Percentiles rank a stretch among this genome's conserved stretches.
phyloP scores from a whole-genome alignment of 2,329 filamentous ascomycete genomes.

The Cordyceps tenuipes region DNA sequence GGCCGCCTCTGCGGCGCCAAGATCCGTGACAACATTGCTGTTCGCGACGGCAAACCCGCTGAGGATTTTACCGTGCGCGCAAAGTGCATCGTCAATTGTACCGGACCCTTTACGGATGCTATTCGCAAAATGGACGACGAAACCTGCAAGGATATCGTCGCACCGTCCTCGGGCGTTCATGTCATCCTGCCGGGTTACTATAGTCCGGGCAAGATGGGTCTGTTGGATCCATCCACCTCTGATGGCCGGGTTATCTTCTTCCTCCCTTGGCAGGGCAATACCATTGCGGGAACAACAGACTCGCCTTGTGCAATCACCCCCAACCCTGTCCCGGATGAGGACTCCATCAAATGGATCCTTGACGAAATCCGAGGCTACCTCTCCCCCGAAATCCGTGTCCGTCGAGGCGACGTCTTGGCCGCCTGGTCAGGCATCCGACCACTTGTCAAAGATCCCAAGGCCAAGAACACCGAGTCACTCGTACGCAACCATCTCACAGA shows the following conservation, averaged over 20 bases:
- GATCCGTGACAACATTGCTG: constrained; percentile 61
- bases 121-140: constrained; percentile 80
- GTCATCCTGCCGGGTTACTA: constrained; percentile 83
- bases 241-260: constrained; percentile 91
- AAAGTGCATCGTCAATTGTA: constrained; percentile 80
- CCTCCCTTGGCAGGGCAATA: constrained; percentile 87
- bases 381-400: constrained; percentile 75
- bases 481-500: constrained; percentile 82
- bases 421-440: constrained; percentile 86
- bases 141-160: constrained; percentile 65
- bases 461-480: constrained; percentile 76
- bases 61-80: constrained; percentile 65
- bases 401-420: constrained; percentile 78
- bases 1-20: constrained; percentile 67
- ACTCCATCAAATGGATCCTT: constrained; percentile 83
- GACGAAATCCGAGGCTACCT: constrained; percentile 76
- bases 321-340: constrained; percentile 70
- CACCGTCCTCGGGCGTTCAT: constrained; percentile 78
- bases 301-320: constrained; percentile 62
- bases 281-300: constrained; percentile 83
- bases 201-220: constrained; percentile 75
- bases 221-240: constrained; percentile 79
- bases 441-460: constrained; percentile 77
- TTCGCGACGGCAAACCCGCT: constrained; percentile 49
- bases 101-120: constrained; percentile 78